Conservation (phyloP, 2,329 filamentous ascomycete species). For the Elsinoe ampelina region DNA sequence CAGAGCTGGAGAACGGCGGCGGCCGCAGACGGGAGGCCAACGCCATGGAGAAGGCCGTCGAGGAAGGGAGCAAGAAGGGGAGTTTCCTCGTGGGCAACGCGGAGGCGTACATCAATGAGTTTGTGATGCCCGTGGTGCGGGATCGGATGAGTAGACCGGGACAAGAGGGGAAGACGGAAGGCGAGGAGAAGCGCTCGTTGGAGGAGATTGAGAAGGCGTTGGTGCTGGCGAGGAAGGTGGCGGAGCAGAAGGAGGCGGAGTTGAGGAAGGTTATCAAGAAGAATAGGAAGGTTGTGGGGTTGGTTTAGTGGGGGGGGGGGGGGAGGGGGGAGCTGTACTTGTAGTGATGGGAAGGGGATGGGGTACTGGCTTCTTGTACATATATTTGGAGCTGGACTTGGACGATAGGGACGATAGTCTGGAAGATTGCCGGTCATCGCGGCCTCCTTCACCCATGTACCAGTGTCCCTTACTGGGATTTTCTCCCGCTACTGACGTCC, state of each 20-base stretch:
- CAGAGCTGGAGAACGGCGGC: constrained; percentile 22
- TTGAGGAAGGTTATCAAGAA: constrained; percentile 28
- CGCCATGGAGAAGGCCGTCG: constrained; percentile 32
- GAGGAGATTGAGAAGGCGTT: constrained; percentile 26
- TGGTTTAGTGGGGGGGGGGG: background rate
- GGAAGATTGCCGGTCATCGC: too few species aligned
- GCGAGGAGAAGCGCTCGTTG: constrained; percentile 14
- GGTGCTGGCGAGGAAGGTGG: constrained; percentile 23
- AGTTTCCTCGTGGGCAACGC: constrained; percentile 31
- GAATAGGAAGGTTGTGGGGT: constrained; percentile 27
- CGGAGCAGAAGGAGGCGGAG: constrained; percentile 27
- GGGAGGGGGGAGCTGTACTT: too few species aligned
- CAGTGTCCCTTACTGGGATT: too few species aligned
- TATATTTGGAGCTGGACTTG: too few species aligned
- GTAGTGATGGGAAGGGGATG: too few species aligned
- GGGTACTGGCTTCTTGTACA: too few species aligned
- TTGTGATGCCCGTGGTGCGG: constrained; percentile 26
- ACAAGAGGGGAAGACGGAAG: constrained; percentile 13
- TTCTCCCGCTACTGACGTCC: too few species aligned
- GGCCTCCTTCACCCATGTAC: too few species aligned
- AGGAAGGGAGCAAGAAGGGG: constrained; percentile 29
- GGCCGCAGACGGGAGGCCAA: constrained; percentile 22
- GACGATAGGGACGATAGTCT: too few species aligned
- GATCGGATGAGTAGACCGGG: constrained; percentile 7
- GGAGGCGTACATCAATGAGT: constrained; percentile 30